These are phyloP conservation scores for Lachancea waltii DNA, from an alignment of 805 yeast species.

Conservation along the genomic window DNA sequence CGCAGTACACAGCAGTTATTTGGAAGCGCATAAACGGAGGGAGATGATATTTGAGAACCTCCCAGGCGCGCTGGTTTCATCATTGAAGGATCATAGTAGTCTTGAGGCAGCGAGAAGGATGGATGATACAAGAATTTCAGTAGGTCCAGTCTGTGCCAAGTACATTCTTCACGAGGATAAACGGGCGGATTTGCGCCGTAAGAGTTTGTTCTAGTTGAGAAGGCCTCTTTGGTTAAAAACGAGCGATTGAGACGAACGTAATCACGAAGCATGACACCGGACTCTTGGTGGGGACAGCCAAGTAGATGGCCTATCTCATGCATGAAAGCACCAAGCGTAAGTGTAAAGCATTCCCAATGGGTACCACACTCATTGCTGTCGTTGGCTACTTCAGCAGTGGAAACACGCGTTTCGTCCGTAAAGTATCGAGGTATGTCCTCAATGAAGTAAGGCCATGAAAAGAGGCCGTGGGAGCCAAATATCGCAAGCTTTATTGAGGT, in stretches of 20 bases:
- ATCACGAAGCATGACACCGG: constrained; percentile 87
- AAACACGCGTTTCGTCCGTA: constrained; percentile 61
- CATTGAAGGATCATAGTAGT: constrained; percentile 42
- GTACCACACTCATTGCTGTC: constrained; percentile 81
- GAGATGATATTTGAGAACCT: constrained; percentile 24
- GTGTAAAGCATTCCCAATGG: constrained; percentile 81
- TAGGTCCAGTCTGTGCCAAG: constrained; percentile 81
- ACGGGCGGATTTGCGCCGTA: constrained; percentile 44
- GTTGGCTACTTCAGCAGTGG: constrained; percentile 74
- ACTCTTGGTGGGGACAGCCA: constrained; percentile 88
- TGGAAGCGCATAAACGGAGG: constrained; percentile 43
- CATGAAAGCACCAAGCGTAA: constrained; percentile 89
- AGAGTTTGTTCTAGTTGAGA: constrained; percentile 46
- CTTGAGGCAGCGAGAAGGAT: constrained; percentile 65
- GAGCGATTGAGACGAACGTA: constrained; percentile 76
- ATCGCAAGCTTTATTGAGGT: constrained; percentile 70
- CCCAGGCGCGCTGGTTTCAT: constrained; percentile 32
- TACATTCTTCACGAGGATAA: constrained; percentile 59
- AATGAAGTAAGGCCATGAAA: constrained; percentile 84
- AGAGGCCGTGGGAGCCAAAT: constrained; percentile 88
- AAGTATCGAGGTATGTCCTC: constrained; percentile 65
- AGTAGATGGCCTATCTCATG: constrained; percentile 91
- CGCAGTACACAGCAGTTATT: constrained; percentile 40
- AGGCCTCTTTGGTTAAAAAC: constrained; percentile 65
- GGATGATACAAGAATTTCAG: constrained; percentile 77